Evolutionary conservation across 805 yeast genomes (phyloP).

Genomic region (Hanseniaspora thailandica): DNA sequence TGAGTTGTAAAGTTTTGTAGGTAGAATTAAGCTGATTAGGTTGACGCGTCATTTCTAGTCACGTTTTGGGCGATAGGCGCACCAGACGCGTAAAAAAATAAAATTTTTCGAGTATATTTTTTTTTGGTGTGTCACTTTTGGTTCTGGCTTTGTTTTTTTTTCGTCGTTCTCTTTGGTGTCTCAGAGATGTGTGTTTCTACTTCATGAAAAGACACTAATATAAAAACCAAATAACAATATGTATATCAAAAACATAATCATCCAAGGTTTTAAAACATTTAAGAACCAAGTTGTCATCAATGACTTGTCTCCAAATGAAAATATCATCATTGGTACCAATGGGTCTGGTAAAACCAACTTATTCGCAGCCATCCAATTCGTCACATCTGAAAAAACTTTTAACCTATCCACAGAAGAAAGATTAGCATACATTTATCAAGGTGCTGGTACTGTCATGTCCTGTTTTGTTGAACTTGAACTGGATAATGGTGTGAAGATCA

Average conservation of each 20-base stretch:
- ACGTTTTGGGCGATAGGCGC: no score
- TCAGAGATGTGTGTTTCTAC: no score
- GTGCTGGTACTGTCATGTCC: constrained; percentile 79
- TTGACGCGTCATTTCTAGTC: no score
- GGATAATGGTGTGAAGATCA: constrained; percentile 60
- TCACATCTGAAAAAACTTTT: constrained; percentile 77
- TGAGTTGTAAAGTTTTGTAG: no score
- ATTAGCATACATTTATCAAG: constrained; percentile 79
- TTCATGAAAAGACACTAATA: no score
- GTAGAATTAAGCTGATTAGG: no score
- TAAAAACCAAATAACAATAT: constrained; percentile 18
- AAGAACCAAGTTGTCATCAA: constrained; percentile 71
- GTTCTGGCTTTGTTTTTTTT: no score
- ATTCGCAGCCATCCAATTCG: constrained; percentile 90
- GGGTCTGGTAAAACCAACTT: constrained; percentile 97
- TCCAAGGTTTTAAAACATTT: constrained; percentile 91
- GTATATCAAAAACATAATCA: constrained; percentile 45
- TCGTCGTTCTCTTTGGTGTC: no score
- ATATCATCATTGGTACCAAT: constrained; percentile 81
- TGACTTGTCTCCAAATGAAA: constrained; percentile 64
- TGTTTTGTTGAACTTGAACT: constrained; percentile 86
- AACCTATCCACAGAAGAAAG: constrained; percentile 77
- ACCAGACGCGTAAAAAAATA: no score
- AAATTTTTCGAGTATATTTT: no score
- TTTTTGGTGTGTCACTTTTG: no score